phyloP scores from a whole-genome alignment of 2,329 filamentous ascomycete genomes.

The Trichoderma sp. region DNA sequence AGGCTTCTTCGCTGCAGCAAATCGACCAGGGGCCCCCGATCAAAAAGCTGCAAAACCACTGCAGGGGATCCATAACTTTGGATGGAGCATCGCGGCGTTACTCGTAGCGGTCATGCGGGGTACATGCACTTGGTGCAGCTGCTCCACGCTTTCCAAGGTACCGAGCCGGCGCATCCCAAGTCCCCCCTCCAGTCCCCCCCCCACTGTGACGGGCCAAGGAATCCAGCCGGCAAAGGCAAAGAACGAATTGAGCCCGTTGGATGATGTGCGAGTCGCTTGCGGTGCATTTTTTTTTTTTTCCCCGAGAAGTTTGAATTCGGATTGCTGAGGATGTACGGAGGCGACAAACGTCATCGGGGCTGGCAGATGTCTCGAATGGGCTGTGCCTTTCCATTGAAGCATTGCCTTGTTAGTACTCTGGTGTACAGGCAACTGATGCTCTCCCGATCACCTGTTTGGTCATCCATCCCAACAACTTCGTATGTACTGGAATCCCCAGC shows the following conservation, averaged over 20 bases:
- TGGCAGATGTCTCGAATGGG: not conserved
- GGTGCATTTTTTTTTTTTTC: not conserved
- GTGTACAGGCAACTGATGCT: too few species aligned
- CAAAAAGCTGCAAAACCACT: not conserved
- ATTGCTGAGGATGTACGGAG: not conserved
- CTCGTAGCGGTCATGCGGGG: conserved; percentile 8
- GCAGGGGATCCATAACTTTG: not conserved
- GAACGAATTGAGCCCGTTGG: not conserved
- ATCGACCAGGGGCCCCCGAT: too few species aligned
- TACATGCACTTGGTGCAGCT: not conserved
- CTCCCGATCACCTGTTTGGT: not conserved
- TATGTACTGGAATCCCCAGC: not conserved
- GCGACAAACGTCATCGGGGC: not conserved
- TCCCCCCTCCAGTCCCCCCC: too few species aligned
- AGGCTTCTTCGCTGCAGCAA: not conserved
- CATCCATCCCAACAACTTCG: not conserved
- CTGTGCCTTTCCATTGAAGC: too few species aligned
- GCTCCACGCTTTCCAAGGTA: not conserved
- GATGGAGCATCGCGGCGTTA: not conserved
- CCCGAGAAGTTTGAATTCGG: not conserved
- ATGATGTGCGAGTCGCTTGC: not conserved
- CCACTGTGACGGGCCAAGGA: not conserved
- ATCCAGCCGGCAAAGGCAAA: not conserved
- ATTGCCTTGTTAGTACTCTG: too few species aligned
- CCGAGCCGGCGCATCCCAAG: not conserved